phyloP scores from a whole-genome alignment of 148 eudicot species.

The Pouteria glomerata region DNA sequence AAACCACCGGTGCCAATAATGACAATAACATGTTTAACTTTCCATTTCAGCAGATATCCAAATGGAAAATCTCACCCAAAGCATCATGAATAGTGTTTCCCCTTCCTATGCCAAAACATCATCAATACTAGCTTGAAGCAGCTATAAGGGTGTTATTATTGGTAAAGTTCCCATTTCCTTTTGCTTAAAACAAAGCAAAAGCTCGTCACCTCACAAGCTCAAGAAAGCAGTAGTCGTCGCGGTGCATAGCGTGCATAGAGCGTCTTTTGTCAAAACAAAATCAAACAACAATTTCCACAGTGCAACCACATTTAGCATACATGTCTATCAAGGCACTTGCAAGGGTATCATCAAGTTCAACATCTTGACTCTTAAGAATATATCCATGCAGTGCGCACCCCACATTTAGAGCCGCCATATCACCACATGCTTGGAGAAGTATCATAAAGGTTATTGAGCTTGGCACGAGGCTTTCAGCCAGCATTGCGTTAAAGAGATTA shows the following conservation, averaged over 20 bases:
- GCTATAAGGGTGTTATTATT: not conserved
- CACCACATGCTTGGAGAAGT: constrained; percentile 44
- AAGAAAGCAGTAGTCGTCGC: not conserved
- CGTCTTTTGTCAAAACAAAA: not conserved
- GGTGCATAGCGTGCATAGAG: not conserved
- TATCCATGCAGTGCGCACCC: constrained; percentile 43
- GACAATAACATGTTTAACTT: too few relatives aligned
- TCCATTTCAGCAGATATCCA: too few relatives aligned
- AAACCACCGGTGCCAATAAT: too few relatives aligned
- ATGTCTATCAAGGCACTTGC: constrained; percentile 36
- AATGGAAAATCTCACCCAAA: too few relatives aligned
- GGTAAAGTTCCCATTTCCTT: not conserved
- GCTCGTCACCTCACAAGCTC: not conserved
- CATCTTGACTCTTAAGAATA: constrained; percentile 33
- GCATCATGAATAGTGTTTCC: too few relatives aligned
- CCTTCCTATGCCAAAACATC: not conserved
- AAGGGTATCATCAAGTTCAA: constrained; percentile 24
- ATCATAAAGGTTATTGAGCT: constrained; percentile 42
- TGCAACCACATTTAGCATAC: constrained; percentile 49
- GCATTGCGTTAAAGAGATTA: constrained; percentile 31
- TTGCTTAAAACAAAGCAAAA: not conserved
- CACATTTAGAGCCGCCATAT: constrained; percentile 26
- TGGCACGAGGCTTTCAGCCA: constrained; percentile 29
- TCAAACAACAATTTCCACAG: constrained; percentile 22
- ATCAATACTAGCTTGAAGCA: not conserved